phyloP scores from a whole-genome alignment of 225 moss, liverwort and hornwort genomes.

The Rhytidiadelphus loreus region DNA sequence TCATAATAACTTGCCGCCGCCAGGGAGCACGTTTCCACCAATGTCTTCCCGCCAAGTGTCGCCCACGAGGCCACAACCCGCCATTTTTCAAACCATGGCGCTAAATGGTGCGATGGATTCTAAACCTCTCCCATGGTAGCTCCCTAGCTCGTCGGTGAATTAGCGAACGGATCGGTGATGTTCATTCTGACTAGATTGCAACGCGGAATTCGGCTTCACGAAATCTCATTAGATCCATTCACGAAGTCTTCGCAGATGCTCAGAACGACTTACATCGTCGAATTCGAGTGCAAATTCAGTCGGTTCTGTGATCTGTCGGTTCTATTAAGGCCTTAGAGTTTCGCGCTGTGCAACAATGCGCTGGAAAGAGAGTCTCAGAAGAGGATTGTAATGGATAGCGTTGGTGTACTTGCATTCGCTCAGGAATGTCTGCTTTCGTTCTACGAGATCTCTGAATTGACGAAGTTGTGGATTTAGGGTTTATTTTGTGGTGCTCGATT shows the following conservation, averaged over 20 bases:
- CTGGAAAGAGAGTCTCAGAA: background rate
- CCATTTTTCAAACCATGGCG: constrained; percentile 12
- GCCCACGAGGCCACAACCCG: background rate
- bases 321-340: background rate
- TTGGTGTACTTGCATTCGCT: background rate
- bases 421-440: background rate
- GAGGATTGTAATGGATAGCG: background rate
- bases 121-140: background rate
- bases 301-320: background rate
- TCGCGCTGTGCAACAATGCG: background rate
- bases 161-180: background rate
- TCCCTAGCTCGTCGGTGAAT: background rate
- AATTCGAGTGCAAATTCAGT: background rate
- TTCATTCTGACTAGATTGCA: background rate
- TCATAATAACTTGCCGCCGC: background rate
- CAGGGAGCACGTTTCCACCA: background rate
- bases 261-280: background rate
- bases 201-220: background rate
- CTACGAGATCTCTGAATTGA: background rate
- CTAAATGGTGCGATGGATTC: background rate
- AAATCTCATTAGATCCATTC: background rate
- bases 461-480: background rate
- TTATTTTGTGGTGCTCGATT: background rate
- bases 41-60: background rate
- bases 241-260: too few species aligned